Evolutionary conservation across 2,329 filamentous ascomycete genomes (phyloP).

Genomic region (Penicillium palitans): DNA sequence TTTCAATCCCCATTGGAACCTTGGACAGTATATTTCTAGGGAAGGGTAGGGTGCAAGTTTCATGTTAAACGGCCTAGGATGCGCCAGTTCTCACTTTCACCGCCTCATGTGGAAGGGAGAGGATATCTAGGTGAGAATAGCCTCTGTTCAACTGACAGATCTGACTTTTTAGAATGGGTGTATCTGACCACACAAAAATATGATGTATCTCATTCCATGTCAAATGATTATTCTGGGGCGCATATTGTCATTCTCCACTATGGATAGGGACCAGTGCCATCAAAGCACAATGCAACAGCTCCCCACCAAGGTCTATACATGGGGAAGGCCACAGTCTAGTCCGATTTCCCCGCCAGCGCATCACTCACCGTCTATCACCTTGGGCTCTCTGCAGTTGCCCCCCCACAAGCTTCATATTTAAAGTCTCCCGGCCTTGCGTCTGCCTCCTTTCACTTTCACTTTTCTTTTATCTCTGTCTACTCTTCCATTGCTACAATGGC

Average conservation of each 20-base stretch:
- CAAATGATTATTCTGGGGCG: slow-evolving; percentile 1
- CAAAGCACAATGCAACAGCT: slow-evolving; percentile 7
- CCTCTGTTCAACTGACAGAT: background rate
- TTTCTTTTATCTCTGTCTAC: background rate
- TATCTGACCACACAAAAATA: background rate
- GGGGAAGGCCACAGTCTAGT: background rate
- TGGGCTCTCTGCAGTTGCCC: background rate
- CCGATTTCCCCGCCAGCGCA: slow-evolving; percentile 13
- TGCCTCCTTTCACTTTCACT: slow-evolving; percentile 1
- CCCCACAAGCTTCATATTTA: slow-evolving; percentile 18
- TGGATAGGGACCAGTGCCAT: background rate
- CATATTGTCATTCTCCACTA: slow-evolving; percentile 22
- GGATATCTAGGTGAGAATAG: background rate
- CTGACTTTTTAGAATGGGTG: background rate
- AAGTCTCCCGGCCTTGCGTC: background rate
- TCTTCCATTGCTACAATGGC: slow-evolving; percentile 30
- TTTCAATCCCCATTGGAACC: background rate
- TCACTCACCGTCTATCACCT: slow-evolving; percentile 12
- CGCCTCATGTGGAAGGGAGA: background rate
- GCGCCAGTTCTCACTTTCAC: background rate
- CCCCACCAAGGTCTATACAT: background rate
- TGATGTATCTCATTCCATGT: slow-evolving; percentile 5
- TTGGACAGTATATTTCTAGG: background rate
- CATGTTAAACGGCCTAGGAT: background rate
- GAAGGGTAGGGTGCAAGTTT: background rate